Conservation (phyloP, 164 flowering plant species). For the Sedum album region DNA sequence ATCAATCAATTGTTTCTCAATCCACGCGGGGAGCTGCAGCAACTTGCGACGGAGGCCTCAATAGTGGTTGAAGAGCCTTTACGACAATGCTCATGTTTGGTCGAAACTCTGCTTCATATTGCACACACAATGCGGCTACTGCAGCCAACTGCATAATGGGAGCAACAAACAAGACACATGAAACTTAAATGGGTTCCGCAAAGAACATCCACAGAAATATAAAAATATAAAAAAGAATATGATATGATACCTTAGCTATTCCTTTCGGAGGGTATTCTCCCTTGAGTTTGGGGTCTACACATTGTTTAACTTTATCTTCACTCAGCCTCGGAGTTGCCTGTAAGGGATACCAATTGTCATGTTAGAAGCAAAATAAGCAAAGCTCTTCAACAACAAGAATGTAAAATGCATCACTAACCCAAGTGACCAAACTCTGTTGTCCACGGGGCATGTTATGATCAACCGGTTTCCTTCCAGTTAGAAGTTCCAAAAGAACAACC, state of each 20-base stretch:
- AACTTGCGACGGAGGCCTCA: conserved; percentile 8
- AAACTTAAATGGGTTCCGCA: background rate
- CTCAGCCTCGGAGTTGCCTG: conserved; percentile 79
- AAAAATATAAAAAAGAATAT: background rate
- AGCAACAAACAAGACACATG: background rate
- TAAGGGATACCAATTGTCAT: background rate
- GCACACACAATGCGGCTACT: conserved; percentile 9
- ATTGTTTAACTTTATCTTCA: conserved; percentile 83
- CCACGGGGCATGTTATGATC: conserved; percentile 99
- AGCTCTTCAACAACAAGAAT: background rate
- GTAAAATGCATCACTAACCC: conserved; percentile 40
- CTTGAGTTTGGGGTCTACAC: conserved; percentile 78
- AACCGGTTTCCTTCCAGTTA: conserved; percentile 89
- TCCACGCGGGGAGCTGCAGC: conserved; percentile 3
- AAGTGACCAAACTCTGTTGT: conserved; percentile 88
- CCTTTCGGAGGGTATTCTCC: conserved; percentile 36
- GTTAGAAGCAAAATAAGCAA: background rate
- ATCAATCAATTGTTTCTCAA: background rate
- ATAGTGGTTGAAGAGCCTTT: conserved; percentile 7
- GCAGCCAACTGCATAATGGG: conserved; percentile 7
- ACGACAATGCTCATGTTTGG: conserved; percentile 9
- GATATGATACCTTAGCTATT: conserved; percentile 1
- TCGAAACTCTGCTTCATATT: conserved; percentile 11
- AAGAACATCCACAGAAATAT: background rate
- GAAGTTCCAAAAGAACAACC: conserved; percentile 83